Base-by-base conservation (phyloP, 2,329 filamentous ascomycete species). In the Botrytis medusae region DNA sequence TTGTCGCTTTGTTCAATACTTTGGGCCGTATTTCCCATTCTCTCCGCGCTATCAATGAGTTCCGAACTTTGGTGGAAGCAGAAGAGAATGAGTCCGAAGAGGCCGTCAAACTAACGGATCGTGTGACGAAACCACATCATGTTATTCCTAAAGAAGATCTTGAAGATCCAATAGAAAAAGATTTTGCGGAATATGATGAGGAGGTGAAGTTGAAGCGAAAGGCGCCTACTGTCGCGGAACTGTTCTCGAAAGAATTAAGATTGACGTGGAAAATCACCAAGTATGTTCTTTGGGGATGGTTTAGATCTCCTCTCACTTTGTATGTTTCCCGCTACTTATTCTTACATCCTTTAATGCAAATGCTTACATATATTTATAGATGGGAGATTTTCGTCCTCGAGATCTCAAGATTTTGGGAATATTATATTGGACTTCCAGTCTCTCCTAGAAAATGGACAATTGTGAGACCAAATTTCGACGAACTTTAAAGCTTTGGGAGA, bases 1-100 rank as follows among this genome's bases (percentile, higher is more conserved):
- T 99, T 18, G 96, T 99, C 32, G 93, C 96, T 2, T 86, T 99
- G 32, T 92, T 98, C 84, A 99, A 99, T 83, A 98, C 96, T 0
- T 91, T 98, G 74, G 93, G 93, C 44, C 90, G 95, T 51, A 90
- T 98, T 75, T 94, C 93, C 76, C 91, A 92, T 81, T 96, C 93
- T 70, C 84, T 99, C 75, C 86, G 87, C 48, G 91, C 93, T 0
- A 87, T 97, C 61, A 88, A 90, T 72, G 86, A 90, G 72, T 98
- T 99, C 84, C 84, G 87, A 69, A 78, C 78, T 42, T 87, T 90
- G 85, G 83, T 87, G 18, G 84, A 84, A 74, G 81, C 74, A 4
- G 76, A 82, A 71, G 77, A 79, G 64, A 70, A 54, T 4, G 81
- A 83, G 73, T 79, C 77, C 1, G 75, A 74, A 29, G 77, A 70